Conservation (phyloP, 1,284 basidiomycete genomes). For the Ganoderma sinense region DNA sequence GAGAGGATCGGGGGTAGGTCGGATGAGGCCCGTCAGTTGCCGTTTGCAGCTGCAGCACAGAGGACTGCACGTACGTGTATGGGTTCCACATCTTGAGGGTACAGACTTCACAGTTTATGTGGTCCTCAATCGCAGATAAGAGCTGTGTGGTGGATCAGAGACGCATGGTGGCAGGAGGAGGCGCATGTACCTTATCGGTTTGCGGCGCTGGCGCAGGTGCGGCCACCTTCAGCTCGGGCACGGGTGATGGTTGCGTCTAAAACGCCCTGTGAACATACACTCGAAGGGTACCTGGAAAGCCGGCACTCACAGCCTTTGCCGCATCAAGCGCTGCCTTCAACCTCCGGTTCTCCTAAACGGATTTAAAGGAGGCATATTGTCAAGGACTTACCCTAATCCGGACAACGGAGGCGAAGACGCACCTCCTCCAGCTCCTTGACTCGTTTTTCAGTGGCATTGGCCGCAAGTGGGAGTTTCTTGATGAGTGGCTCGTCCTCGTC, state of each 20-base stretch:
- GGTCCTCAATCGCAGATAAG: slow-evolving; percentile 56
- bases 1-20: slow-evolving; percentile 12
- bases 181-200: slow-evolving; percentile 6
- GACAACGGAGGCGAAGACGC: slow-evolving; percentile 11
- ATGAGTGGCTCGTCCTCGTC: slow-evolving; percentile 42
- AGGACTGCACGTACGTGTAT: slow-evolving; percentile 55
- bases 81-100: slow-evolving; percentile 67
- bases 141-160: slow-evolving; percentile 41
- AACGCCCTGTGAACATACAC: not conserved
- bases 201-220: not conserved
- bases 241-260: not conserved
- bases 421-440: slow-evolving; percentile 34
- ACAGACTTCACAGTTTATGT: slow-evolving; percentile 69
- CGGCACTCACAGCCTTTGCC: slow-evolving; percentile 13
- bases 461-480: slow-evolving; percentile 12
- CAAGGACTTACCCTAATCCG: slow-evolving; percentile 8
- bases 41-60: slow-evolving; percentile 7
- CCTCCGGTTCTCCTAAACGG: slow-evolving; percentile 24
- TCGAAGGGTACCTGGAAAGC: not conserved
- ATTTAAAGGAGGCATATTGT: not conserved
- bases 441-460: slow-evolving; percentile 19
- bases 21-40: slow-evolving; percentile 12
- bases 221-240: slow-evolving; percentile 2
- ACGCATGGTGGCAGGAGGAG: not conserved
- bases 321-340: slow-evolving; percentile 18